phyloP scores from a whole-genome alignment of 306 rosid genomes.

The Hippophae rhamnoides region DNA sequence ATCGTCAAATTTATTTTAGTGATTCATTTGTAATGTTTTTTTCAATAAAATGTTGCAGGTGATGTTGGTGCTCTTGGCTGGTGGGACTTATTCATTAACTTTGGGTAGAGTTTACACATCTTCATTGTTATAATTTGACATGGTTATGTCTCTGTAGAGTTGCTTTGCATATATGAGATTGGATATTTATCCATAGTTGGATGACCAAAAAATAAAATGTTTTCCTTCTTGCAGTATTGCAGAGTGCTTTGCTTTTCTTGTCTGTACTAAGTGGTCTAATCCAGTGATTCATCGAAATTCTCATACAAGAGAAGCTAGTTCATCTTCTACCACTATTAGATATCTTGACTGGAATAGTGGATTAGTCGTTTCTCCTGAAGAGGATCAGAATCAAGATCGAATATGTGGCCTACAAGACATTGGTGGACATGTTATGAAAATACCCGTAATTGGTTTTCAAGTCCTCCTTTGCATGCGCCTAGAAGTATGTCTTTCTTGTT shows the following conservation, averaged over 20 bases:
- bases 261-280: conserved; percentile 99
- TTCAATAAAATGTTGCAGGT: conserved; percentile 41
- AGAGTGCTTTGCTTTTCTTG: conserved; percentile 91
- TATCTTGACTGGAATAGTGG: conserved; percentile 87
- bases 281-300: conserved; percentile 77
- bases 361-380: conserved; percentile 65
- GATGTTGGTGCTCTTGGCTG: conserved; percentile 87
- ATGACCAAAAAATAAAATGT: conserved; percentile 3
- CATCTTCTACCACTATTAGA: conserved; percentile 68
- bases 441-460: conserved; percentile 77
- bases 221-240: conserved; percentile 61
- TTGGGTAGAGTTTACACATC: conserved; percentile 46
- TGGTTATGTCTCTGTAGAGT: conserved; percentile 14
- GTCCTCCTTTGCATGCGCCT: conserved; percentile 88
- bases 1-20: conserved; percentile 8
- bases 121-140: conserved; percentile 13
- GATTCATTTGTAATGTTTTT: conserved; percentile 10
- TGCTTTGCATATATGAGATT: conserved; percentile 17
- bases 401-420: conserved; percentile 85
- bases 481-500: conserved; percentile 48
- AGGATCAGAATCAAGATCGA: conserved; percentile 49
- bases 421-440: conserved; percentile 93
- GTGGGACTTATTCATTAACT: conserved; percentile 98
- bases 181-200: conserved; percentile 16
- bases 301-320: conserved; percentile 54